phyloP scores from a whole-genome alignment of 345 rosid species.

The Citrus sinensis region DNA sequence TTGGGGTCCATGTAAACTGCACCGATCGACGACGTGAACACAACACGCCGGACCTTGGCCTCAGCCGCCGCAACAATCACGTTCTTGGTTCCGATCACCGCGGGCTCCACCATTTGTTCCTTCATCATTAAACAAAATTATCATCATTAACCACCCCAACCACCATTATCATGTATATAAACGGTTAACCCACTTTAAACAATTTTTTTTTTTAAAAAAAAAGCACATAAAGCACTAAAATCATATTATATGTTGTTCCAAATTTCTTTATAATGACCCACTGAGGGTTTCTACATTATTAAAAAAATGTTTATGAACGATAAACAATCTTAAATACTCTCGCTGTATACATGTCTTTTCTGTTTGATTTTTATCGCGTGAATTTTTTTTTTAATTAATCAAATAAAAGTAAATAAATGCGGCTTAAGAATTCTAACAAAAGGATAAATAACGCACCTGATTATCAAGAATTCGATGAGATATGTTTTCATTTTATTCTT shows the following conservation, averaged over 20 bases:
- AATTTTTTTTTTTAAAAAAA: too few relatives aligned
- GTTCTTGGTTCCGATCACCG: conserved; percentile 77
- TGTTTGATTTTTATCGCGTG: too few relatives aligned
- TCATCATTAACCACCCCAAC: not conserved
- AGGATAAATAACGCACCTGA: too few relatives aligned
- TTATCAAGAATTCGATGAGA: too few relatives aligned
- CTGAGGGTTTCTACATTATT: not conserved
- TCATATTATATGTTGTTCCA: not conserved
- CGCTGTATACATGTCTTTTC: not conserved
- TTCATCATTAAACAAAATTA: conserved; percentile 2
- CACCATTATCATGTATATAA: not conserved
- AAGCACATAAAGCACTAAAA: not conserved
- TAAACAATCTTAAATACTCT: not conserved
- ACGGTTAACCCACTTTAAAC: not conserved
- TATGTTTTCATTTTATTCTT: too few relatives aligned
- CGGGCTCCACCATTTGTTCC: conserved; percentile 99
- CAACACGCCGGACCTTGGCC: conserved; percentile 81
- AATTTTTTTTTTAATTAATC: too few relatives aligned
- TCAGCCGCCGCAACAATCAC: conserved; percentile 81
- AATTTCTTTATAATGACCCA: not conserved
- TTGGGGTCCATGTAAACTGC: conserved; percentile 94
- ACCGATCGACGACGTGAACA: conserved; percentile 89
- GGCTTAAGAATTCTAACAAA: not conserved
- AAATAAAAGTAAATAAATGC: not conserved
- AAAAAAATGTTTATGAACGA: too few relatives aligned